Base-by-base conservation (phyloP, 306 rosid genomes). In the Prunus armeniaca region DNA sequence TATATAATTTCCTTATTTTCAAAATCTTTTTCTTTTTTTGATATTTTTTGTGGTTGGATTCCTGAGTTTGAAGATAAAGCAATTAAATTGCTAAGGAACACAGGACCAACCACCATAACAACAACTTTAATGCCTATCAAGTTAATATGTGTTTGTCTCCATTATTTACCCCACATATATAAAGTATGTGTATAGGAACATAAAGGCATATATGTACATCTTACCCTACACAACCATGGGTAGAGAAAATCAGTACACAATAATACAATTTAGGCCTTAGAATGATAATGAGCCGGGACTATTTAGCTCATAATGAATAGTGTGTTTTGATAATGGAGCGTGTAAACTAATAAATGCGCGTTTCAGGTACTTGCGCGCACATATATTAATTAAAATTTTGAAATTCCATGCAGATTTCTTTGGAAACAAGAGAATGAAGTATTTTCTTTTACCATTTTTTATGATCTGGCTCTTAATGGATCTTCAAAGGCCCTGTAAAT, bases 1-100 rank as follows among this genome's bases (percentile, higher is more conserved):
- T 22, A 28, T 25, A 14, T 51, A 51, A 74, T 3, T 6, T 28
- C 6, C 56, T 75, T 51, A 51, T 27, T 51, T 24, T 13, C 1
- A 24, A n/a, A 20, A 27, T 46, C 38, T 67, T 61, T 49, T 45
- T 30, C 22, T 6, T 30, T 85, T 86, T 88, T 86, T 84, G 89
- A 75, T 82, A 55, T 70, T 71, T 79, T 88, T 77, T 92, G 96
- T 90, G 97, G 97, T 90, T 87, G 96, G 91, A 92, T 87, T 85
- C 74, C 88, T 45, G 83, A 76, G 91, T 88, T 86, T 84, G 88
- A 88, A 90, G 96, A 92, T 89, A 92, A 90, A 88, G 93, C 91
- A 90, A 87, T 85, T 90, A 84, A 92, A 83, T 90, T 85, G 85
- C 81, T 19, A 76, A 82, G 86, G 82, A 90, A 82, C 85, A 71